Evolutionary conservation across 495 filamentous ascomycete genomes (phyloP).

Genomic region (Geopyxis carbonaria): DNA sequence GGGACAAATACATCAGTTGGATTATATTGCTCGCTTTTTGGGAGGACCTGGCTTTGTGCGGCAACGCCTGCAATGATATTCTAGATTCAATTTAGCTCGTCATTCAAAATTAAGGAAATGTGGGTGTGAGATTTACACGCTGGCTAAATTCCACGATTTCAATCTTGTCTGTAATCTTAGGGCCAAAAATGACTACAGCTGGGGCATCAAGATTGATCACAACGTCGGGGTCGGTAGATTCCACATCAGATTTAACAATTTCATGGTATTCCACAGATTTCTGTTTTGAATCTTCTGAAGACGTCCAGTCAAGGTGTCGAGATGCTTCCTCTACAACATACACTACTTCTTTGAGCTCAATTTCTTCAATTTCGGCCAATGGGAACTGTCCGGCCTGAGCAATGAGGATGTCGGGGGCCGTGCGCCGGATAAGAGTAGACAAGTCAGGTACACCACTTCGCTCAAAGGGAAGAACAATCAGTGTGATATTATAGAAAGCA

Average conservation of each 20-base stretch:
- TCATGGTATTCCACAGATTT: slow-evolving; percentile 19
- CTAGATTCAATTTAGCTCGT: slow-evolving; percentile 31
- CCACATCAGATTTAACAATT: slow-evolving; percentile 10
- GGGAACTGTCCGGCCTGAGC: slow-evolving; percentile 79
- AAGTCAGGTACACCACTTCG: slow-evolving; percentile 36
- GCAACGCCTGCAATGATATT: slow-evolving; percentile 69
- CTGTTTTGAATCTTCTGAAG: slow-evolving; percentile 11
- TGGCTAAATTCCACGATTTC: slow-evolving; percentile 19
- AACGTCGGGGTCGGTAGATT: slow-evolving; percentile 4
- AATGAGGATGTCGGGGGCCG: slow-evolving; percentile 61
- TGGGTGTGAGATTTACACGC: slow-evolving; percentile 4
- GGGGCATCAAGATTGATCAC: slow-evolving; percentile 17
- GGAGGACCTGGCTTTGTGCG: slow-evolving; percentile 57
- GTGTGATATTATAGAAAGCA: slow-evolving; percentile 64
- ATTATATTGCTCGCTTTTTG: slow-evolving; percentile 51
- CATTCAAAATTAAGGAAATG: background rate
- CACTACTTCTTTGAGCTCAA: slow-evolving; percentile 60
- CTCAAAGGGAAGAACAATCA: slow-evolving; percentile 72
- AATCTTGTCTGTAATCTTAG: slow-evolving; percentile 9
- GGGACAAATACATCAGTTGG: slow-evolving; percentile 73
- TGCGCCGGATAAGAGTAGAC: slow-evolving; percentile 49
- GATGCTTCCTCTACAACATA: slow-evolving; percentile 91
- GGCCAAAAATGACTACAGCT: slow-evolving; percentile 16
- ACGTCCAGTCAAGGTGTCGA: slow-evolving; percentile 67
- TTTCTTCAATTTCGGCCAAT: slow-evolving; percentile 50